These are phyloP conservation scores for Zymoseptoria brevis DNA, from an alignment of 2,329 filamentous ascomycete species.

Conservation along the genomic window DNA sequence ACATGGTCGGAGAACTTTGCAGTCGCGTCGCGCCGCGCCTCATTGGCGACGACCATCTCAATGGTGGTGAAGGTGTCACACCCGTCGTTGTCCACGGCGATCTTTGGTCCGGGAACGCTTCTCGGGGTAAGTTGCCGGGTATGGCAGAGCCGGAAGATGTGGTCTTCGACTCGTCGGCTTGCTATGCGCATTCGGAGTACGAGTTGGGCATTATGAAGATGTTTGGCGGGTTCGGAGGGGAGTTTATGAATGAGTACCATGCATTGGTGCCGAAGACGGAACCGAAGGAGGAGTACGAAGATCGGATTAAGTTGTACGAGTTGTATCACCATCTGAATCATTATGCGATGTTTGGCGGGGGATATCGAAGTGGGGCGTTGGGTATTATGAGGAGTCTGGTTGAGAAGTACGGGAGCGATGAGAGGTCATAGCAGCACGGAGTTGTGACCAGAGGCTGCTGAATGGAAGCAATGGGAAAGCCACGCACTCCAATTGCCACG, in stretches of 20 bases:
- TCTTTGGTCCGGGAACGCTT: conserved; percentile 85
- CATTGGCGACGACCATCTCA: conserved; percentile 60
- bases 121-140: conserved; percentile 53
- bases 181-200: conserved; percentile 82
- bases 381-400: conserved; percentile 69
- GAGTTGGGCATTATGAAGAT: conserved; percentile 92
- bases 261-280: conserved; percentile 68
- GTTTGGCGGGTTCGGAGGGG: conserved; percentile 77
- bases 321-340: conserved; percentile 87
- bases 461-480: no score
- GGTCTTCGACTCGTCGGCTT: conserved; percentile 71
- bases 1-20: conserved; percentile 58
- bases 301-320: conserved; percentile 73
- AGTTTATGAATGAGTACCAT: conserved; percentile 73
- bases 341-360: conserved; percentile 65
- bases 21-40: conserved; percentile 63
- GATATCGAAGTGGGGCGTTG: conserved; percentile 68
- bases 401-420: conserved; percentile 53
- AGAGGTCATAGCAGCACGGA: no score
- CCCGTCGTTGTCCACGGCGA: conserved; percentile 86
- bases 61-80: conserved; percentile 50
- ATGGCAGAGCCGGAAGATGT: conserved; percentile 58
- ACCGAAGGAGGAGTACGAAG: conserved; percentile 74
- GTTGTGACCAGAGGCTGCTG: no score
- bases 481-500: no score